Evolutionary conservation across 1,139 yeast species (phyloP).

Genomic region (Sugiyamaella neomexicana): DNA sequence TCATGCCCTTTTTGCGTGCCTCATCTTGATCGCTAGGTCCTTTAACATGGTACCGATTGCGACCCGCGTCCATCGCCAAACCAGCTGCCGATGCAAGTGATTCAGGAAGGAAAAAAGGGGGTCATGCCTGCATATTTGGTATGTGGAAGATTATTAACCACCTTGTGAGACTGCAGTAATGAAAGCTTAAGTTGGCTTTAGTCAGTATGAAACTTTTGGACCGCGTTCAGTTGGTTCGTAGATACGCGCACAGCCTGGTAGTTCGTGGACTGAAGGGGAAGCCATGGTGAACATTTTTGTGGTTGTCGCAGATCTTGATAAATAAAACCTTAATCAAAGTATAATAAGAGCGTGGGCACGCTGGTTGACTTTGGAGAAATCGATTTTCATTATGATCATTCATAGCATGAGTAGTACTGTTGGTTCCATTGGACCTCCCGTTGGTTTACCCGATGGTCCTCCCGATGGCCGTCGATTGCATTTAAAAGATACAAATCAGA

Average conservation of each 20-base stretch:
- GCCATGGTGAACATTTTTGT: too few species aligned
- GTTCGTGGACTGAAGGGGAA: not conserved
- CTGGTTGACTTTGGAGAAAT: not conserved
- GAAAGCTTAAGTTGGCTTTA: not conserved
- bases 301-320: too few species aligned
- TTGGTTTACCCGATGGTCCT: too few species aligned
- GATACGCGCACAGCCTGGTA: not conserved
- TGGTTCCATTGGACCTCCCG: too few species aligned
- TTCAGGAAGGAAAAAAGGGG: constrained; percentile 1
- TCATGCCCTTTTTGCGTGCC: too few species aligned
- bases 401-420: not conserved
- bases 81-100: not conserved
- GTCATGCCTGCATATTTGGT: not conserved
- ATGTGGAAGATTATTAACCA: not conserved
- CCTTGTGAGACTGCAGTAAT: not conserved
- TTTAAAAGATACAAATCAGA: not conserved
- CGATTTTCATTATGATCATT: not conserved
- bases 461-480: not conserved
- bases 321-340: not conserved
- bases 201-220: not conserved
- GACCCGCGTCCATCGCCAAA: not conserved
- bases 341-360: not conserved
- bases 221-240: not conserved
- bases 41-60: not conserved
- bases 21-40: too few species aligned